Base-by-base conservation (phyloP, 2,329 filamentous ascomycete genomes). In the Monosporascus sp. region DNA sequence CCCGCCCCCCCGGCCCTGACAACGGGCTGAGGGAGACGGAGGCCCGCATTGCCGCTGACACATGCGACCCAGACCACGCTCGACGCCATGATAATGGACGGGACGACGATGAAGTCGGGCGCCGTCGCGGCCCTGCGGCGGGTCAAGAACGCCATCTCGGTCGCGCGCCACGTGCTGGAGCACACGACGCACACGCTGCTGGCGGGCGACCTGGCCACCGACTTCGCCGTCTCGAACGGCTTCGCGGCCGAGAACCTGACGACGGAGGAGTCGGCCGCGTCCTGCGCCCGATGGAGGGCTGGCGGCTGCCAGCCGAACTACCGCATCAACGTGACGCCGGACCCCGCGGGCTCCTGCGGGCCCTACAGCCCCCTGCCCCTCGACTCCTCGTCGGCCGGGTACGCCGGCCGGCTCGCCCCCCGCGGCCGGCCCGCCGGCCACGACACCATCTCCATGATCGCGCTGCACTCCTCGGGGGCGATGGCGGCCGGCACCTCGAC, bases 11-110 rank as follows among this genome's bases (percentile, higher is more conserved):
- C 31, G 9, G 31, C 9, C 31, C 31, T 14, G 14, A 14, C 31
- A 35, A 35, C 9, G 31, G 11, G 31, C 9, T 35, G 31, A 35
- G 31, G 31, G 31, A 9, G 11, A 14, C 31, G 5, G 31, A 35
- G 11, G 9, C 31, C 31, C 9, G 20, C 14, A 44, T 17, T 14
- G 17, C 7, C 7, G 24, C 7, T 38, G 48, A 49, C 37, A 38
- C 52, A 51, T 41, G n/a, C 11, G n/a, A 20, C 31, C 9, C 37
- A 65, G 68, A 82, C 79, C 3, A 81, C 79, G 0, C 76, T 82
- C 15, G 79, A 82, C 65, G 79, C 79, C n/a, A 72, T 82, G 70
- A 74, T 82, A 64, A 81, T 82, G 74, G 79, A 82, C 62, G 79
- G 79, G 28, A 66, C 65, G 0, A 77, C 71, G n/a, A 72, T 82